Conservation (phyloP, 1,284 basidiomycete genomes). For the Trichosporon inkin region DNA sequence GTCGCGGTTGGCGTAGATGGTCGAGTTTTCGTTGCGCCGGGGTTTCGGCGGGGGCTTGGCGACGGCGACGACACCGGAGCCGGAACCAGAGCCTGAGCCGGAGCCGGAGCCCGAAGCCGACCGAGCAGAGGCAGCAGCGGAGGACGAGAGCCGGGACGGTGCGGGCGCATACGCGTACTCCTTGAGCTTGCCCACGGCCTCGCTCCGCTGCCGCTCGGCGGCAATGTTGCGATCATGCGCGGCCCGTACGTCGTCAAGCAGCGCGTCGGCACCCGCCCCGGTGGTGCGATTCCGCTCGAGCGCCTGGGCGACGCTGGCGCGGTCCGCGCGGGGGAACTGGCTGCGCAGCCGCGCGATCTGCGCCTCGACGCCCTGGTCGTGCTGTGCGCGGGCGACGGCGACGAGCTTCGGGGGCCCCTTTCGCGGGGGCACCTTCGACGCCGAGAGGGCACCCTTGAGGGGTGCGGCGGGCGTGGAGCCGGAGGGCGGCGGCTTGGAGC, state of each 20-base stretch:
- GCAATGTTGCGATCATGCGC: neutral
- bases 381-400: constrained; percentile 13
- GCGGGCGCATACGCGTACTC: constrained; percentile 11
- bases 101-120: no score
- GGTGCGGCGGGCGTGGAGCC: constrained; percentile 17
- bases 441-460: constrained; percentile 10
- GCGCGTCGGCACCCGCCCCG: constrained; percentile 17
- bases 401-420: constrained; percentile 15
- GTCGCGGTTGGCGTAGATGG: constrained; percentile 50
- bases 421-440: neutral
- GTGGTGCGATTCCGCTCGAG: constrained; percentile 15
- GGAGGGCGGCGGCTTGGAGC: neutral
- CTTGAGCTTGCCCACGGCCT: neutral
- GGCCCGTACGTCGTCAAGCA: constrained; percentile 23
- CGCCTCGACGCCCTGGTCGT: constrained; percentile 16
- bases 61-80: no score
- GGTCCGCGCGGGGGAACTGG: constrained; percentile 26
- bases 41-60: constrained; percentile 21
- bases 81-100: no score
- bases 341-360: constrained; percentile 18
- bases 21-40: constrained; percentile 42
- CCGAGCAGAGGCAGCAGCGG: no score
- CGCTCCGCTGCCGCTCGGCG: neutral
- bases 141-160: no score
- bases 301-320: constrained; percentile 17